Base-by-base conservation (phyloP, 768 basidiomycete genomes). In the Nidula microcarpa region DNA sequence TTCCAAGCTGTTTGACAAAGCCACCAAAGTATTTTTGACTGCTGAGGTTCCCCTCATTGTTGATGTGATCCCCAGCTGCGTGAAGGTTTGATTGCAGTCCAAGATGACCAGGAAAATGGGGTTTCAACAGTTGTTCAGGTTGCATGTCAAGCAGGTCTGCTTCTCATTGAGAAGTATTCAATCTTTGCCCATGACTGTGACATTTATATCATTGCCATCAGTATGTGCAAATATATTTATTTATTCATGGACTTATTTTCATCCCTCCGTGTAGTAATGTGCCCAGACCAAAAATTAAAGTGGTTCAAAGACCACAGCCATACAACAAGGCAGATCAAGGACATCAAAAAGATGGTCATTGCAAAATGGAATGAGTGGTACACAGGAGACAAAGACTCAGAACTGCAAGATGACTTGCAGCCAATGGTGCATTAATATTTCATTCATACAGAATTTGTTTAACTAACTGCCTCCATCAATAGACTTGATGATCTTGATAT, bases 1-100 rank as follows among this genome's bases (percentile, higher is more conserved):
- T n/a, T 44, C n/a, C n/a, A 39, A 69, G 68, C 54, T 67, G 13
- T 66, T 68, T 50, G 49, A 64, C 30, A 53, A 56, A 3, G 36
- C 57, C 11, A 67, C 37, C 37, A 8, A 39, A 8, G n/a, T 39
- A 39, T 39, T 39, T 39, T 39, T n/a, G 9, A 39, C 37, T 39
- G 37, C 37, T 8, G 37, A 39, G 8, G 37, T 39, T 39, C 37
- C n/a, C n/a, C 37, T 39, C 9, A 39, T n/a, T 39, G 37, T 39
- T 39, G 37, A 39, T 39, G 37, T 39, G n/a, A 8, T 39, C 37
- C 37, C 37, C 8, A 39, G 37, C 37, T 39, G 8, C n/a, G 37
- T 39, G n/a, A 39, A 39, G 37, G 37, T 8, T n/a, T 39, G 8
- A 39, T 39, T 39, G 37, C 9, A 8, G 37, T n/a, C 8, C n/a